Evolutionary conservation across 331 rosid genomes (phyloP), one percentile per base, ranked within the genome.

Genomic region (Rhamnella rubrinervis): DNA sequence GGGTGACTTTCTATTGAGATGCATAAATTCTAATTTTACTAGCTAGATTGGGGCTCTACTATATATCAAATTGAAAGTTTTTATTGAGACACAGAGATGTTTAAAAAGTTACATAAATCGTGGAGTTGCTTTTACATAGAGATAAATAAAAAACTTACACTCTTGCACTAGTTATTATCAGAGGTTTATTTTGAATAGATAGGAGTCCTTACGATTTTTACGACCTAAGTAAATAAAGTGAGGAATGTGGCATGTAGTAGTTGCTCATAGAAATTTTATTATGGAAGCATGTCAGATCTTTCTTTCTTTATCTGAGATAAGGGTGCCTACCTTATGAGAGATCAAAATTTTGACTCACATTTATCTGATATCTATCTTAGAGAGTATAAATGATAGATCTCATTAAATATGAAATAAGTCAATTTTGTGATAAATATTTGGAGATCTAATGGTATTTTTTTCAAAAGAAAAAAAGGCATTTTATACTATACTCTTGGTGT

Each of bases 1-100:
- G 75, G 86, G 87, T 31, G 55, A 53, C 60, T 65, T 83, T 71
- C 47, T 26, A 38, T 82, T 78, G 81, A 72, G 77, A 63, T 82
- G 55, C 47, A 51, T 69, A 74, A 78, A 40, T 70, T 78, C 70
- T 69, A 69, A 47, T 60, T 66, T 61, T 64, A 60, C 47, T 58
- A 62, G 64, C 71, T 76, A 64, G 67, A 60, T 67, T 63, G 82
- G 63, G 85, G 79, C 69, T 73, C 71, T 68, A 75, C 58, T 68
- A 65, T 77, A 76, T 76, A 76, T 85, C 65, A 31, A 61, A 59
- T 49, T 77, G 70, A 72, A 17, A 70, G 74, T 69, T 74, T 40
- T 46, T 70, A 38, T 70, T 60, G 70, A 59, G 83, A 82, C 79
- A 64, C 53, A 61, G 6, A 69, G 66, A 60, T 73, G 51, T 49